phyloP scores from a whole-genome alignment of 2,329 filamentous ascomycete genomes.

The Akanthomyces lecanii region DNA sequence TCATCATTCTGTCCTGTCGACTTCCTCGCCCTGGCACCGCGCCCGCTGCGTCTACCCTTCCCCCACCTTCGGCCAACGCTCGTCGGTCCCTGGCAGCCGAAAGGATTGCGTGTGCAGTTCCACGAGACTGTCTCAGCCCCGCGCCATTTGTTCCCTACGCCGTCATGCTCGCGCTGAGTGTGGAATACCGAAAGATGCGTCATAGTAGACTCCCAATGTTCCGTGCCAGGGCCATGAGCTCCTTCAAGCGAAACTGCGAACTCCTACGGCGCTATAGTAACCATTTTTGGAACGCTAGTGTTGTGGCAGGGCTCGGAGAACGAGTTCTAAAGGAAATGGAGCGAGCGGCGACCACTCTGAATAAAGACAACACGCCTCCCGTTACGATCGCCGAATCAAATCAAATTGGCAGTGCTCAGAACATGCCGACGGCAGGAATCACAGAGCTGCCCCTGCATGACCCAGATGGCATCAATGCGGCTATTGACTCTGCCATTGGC shows the following conservation, averaged over 20 bases:
- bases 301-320: conserved; percentile 52
- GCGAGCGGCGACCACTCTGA: conserved; percentile 45
- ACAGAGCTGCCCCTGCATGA: conserved; percentile 23
- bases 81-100: conserved; percentile 55
- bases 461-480: conserved; percentile 25
- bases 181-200: conserved; percentile 61
- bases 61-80: conserved; percentile 48
- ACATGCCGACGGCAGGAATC: conserved; percentile 20
- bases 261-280: conserved; percentile 50
- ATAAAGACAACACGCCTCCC: conserved; percentile 31
- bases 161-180: conserved; percentile 56
- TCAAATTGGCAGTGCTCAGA: conserved; percentile 8
- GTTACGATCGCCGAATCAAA: conserved; percentile 15
- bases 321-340: conserved; percentile 54
- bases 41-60: conserved; percentile 40
- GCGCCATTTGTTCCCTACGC: conserved; percentile 60
- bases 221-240: conserved; percentile 48
- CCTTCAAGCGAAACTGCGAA: conserved; percentile 52
- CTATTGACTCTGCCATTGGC: conserved; percentile 25
- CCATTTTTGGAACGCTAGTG: conserved; percentile 54
- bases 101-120: conserved; percentile 52
- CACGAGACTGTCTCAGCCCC: conserved; percentile 47
- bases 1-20: conserved; percentile 60
- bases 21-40: conserved; percentile 40
- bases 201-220: conserved; percentile 57